phyloP scores from a whole-genome alignment of 2,329 filamentous ascomycete genomes.

The Ramularia collo-cygni region DNA sequence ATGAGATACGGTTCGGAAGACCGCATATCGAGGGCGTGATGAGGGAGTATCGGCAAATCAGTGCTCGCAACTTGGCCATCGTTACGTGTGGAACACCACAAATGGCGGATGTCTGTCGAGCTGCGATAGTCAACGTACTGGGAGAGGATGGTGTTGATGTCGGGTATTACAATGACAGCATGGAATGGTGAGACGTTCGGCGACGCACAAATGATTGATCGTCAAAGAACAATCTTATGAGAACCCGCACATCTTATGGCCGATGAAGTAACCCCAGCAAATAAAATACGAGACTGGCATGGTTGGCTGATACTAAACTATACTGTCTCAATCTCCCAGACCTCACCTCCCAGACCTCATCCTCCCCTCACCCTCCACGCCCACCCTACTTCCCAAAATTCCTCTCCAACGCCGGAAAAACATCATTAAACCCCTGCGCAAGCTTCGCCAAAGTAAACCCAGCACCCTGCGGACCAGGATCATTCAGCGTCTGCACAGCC shows the following conservation, averaged over 20 bases:
- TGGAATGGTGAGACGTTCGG: conserved; percentile 17
- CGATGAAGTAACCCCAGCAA: too few species aligned
- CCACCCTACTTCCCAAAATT: conserved; percentile 6
- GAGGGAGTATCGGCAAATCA: conserved; percentile 8
- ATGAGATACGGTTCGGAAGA: conserved; percentile 12
- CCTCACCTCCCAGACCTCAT: too few species aligned
- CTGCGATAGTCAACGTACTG: conserved; percentile 14
- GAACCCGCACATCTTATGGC: too few species aligned
- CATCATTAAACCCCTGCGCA: conserved; percentile 1
- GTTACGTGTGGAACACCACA: conserved; percentile 17
- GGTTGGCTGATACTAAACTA: too few species aligned
- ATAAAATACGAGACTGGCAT: too few species aligned
- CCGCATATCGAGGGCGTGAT: conserved; percentile 18
- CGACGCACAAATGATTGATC: too few species aligned
- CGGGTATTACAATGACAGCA: conserved; percentile 16
- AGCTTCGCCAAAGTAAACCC: not conserved
- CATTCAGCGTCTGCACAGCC: conserved; percentile 2
- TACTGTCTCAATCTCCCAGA: too few species aligned
- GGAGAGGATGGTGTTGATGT: conserved; percentile 16
- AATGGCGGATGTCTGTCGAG: conserved; percentile 16
- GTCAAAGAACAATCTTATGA: too few species aligned
- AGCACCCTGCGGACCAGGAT: not conserved
- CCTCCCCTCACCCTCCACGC: too few species aligned
- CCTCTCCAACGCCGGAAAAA: conserved; percentile 3
- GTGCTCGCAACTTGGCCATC: conserved; percentile 12